A percentile compares a stretch with the other conserved stretches of the same genome.
Evolutionary conservation across 345 rosid genomes (phyloP).

Genomic region (Capsella bursapastoris): DNA sequence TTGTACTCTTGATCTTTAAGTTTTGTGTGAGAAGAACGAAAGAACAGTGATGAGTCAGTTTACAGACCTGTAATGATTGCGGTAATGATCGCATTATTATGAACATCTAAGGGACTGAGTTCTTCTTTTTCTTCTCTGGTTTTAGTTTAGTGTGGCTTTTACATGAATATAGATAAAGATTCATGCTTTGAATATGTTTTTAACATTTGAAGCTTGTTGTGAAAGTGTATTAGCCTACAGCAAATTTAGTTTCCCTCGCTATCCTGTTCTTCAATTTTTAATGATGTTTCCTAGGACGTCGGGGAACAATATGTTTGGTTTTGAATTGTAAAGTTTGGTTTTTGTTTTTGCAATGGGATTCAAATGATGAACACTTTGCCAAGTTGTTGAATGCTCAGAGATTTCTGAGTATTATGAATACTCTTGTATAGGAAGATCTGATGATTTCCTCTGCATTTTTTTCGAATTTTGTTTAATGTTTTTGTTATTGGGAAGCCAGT

Average conservation of each 20-base stretch:
- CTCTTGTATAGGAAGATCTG: slow-evolving; percentile 46
- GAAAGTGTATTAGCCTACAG: slow-evolving; percentile 38
- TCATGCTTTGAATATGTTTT: slow-evolving; percentile 22
- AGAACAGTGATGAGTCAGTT: slow-evolving; percentile 67
- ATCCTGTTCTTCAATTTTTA: slow-evolving; percentile 35
- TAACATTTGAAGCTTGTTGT: slow-evolving; percentile 1
- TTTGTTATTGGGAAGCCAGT: slow-evolving; percentile 1
- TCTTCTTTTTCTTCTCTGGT: not conserved
- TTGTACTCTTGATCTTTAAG: no score
- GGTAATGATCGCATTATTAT: slow-evolving; percentile 75
- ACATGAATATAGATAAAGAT: not conserved
- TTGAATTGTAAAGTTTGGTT: no score
- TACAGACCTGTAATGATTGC: slow-evolving; percentile 97
- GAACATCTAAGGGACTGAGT: slow-evolving; percentile 99
- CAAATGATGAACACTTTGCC: slow-evolving; percentile 31
- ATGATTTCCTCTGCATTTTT: not conserved
- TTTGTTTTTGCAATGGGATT: not conserved
- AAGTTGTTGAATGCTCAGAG: slow-evolving; percentile 31
- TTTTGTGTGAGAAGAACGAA: slow-evolving; percentile 40
- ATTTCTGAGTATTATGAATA: slow-evolving; percentile 22
- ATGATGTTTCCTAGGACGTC: slow-evolving; percentile 45
- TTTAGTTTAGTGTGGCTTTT: not conserved
- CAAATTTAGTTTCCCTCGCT: slow-evolving; percentile 44
- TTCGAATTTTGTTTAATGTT: rapidly evolving
- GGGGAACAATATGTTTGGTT: slow-evolving; percentile 27